A percentile compares a stretch with the other conserved stretches of the same genome.
Evolutionary conservation across 2,329 filamentous ascomycete genomes (phyloP).

Genomic region (Pestalotiopsis sp.): DNA sequence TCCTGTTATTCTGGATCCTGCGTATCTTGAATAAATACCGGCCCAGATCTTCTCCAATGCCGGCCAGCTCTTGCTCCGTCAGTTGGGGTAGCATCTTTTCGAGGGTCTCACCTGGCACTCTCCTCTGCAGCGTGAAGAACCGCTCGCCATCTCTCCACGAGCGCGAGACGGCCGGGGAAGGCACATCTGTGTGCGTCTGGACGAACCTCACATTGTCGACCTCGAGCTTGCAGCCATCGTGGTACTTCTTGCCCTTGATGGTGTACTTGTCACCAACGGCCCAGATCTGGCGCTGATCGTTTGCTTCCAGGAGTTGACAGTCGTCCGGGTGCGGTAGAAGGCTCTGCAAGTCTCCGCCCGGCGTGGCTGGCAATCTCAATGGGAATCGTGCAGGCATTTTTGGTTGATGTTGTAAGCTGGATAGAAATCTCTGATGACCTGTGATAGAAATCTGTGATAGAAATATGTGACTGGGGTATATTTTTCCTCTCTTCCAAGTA

Average conservation of each 20-base stretch:
- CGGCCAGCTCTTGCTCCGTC: conserved; percentile 4
- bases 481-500: too few relatives aligned
- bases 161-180: background rate
- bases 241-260: conserved; percentile 9
- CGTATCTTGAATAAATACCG: conserved; percentile 7
- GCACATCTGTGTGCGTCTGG: background rate
- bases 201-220: conserved; percentile 7
- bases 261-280: conserved; percentile 9
- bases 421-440: too few relatives aligned
- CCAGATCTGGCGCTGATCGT: conserved; percentile 11
- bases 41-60: background rate
- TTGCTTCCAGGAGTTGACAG: conserved; percentile 10
- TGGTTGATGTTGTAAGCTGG: background rate
- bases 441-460: too few relatives aligned
- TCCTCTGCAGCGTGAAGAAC: conserved; percentile 11
- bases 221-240: conserved; percentile 12
- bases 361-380: background rate
- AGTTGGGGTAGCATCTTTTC: conserved; percentile 3
- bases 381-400: conserved; percentile 16
- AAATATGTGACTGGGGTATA: too few relatives aligned
- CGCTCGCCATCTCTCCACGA: conserved; percentile 13
- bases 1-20: background rate
- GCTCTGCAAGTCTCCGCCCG: background rate
- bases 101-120: conserved; percentile 13
- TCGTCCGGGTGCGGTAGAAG: background rate